A percentile compares a stretch with the other conserved stretches of the same genome.
These are phyloP conservation scores for Boletus tomentosulus DNA, from an alignment of 768 basidiomycete genomes.

Conservation along the genomic window DNA sequence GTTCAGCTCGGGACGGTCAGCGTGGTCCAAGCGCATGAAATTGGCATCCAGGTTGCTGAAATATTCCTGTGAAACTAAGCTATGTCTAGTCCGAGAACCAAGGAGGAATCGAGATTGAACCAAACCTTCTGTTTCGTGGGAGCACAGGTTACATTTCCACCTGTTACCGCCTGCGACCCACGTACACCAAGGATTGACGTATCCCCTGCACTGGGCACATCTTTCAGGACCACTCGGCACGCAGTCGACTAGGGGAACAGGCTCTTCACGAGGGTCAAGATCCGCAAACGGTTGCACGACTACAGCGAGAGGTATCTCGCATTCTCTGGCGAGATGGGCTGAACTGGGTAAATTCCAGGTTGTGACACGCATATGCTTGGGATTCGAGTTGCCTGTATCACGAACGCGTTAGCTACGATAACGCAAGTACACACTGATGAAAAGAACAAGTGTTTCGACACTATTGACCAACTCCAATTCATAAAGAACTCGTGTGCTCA, in stretches of 20 bases:
- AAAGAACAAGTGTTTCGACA: neutral
- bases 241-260: slow-evolving; percentile 72
- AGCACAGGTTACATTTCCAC: slow-evolving; percentile 94
- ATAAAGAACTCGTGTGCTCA: slow-evolving; percentile 17
- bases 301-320: slow-evolving; percentile 80
- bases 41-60: slow-evolving; percentile 81
- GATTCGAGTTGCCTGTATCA: slow-evolving; percentile 76
- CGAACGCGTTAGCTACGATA: slow-evolving; percentile 13
- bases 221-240: slow-evolving; percentile 74
- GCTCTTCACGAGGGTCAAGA: slow-evolving; percentile 71
- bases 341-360: slow-evolving; percentile 87
- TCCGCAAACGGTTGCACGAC: slow-evolving; percentile 89
- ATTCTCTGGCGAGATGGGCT: slow-evolving; percentile 72
- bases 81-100: slow-evolving; percentile 2
- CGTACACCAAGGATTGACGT: slow-evolving; percentile 90
- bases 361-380: slow-evolving; percentile 84
- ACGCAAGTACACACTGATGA: neutral
- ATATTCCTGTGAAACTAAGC: slow-evolving; percentile 71
- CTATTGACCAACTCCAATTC: neutral
- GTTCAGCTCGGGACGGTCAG: slow-evolving; percentile 78
- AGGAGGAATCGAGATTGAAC: slow-evolving; percentile 3
- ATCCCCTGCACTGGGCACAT: slow-evolving; percentile 80
- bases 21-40: slow-evolving; percentile 73
- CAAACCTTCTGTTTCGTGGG: slow-evolving; percentile 79
- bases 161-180: slow-evolving; percentile 79